Evolutionary conservation across 2,329 filamentous ascomycete genomes (phyloP), one percentile per base, ranked within the genome.

Genomic region (Orbilia ellipsospora): DNA sequence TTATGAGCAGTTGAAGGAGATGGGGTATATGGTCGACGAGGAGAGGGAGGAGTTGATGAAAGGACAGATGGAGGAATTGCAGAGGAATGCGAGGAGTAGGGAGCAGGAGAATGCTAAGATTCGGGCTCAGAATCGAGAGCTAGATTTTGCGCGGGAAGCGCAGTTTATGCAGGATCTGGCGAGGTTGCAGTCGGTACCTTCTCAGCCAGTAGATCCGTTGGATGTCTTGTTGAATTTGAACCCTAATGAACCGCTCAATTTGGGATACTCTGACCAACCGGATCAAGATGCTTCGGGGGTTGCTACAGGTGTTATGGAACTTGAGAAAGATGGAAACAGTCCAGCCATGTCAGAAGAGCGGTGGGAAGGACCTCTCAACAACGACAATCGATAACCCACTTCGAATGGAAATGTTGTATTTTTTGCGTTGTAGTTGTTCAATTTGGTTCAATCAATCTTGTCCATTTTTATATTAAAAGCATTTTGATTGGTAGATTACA

Each of bases 11-110:
- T 44, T 68, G 42, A 31, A 18, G 18, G 23, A 42, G 50, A 68
- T 68, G 65, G 65, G 65, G 31, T 68, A 68, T 28, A 61, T 68
- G 2, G 55, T 61, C 10, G 36, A 68, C 31, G 50, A 55, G 10
- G 18, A 10, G 5, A 54, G 18, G n/a, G 65, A 68, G 23, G n/a
- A 8, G 16, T 10, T 18, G 45, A 44, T 68, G 36, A 15, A 1
- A 0, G 12, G 31, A 10, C 1, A 36, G 15, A 52, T 13, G 52
- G 12, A 6, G 2, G 7, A 36, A 12, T 16, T 40, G n/a, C 56
- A 55, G 15, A 15, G 31, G 2, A 7, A 36, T 4, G 48, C 55
- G n/a, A 36, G 44, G 13, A 8, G 40, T 4, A 10, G 36, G 10
- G 63, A 66, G 26, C 36, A 40, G 28, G 15, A 7, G 8, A 48